Evolutionary conservation across 306 rosid genomes (phyloP).

Genomic region (Calophaca sinica): DNA sequence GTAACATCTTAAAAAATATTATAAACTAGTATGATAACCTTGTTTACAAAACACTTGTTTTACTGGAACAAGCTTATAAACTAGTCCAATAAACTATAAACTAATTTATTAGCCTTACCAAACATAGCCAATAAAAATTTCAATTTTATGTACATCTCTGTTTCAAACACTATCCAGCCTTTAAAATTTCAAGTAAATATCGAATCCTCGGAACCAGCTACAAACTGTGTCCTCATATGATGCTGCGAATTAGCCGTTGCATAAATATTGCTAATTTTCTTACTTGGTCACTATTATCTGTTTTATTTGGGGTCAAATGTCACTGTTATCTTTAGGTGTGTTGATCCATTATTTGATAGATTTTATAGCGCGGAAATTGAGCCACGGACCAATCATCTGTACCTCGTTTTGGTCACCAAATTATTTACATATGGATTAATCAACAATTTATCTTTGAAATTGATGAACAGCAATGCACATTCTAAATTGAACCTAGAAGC

Average conservation of each 20-base stretch:
- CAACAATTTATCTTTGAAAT: constrained; percentile 26
- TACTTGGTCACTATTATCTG: neutral
- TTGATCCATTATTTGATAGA: constrained; percentile 5
- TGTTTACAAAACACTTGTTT: no score
- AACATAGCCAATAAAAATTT: no score
- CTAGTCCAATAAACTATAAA: no score
- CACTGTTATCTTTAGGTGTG: neutral
- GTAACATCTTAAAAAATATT: no score
- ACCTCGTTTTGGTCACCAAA: constrained; percentile 19
- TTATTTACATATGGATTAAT: constrained; percentile 25
- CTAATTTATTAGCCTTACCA: no score
- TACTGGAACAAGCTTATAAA: no score
- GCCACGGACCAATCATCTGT: neutral
- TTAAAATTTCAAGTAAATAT: neutral
- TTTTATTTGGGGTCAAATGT: no score
- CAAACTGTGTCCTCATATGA: neutral
- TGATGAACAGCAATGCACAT: constrained; percentile 18
- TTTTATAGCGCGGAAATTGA: neutral
- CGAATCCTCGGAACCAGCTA: neutral
- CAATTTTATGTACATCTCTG: neutral
- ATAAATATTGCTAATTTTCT: neutral
- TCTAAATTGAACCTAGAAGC: constrained; percentile 28
- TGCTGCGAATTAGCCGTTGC: neutral
- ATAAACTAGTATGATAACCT: no score
- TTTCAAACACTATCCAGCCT: neutral